Evolutionary conservation across 352 stramenopile species (phyloP).

Genomic region (Globisporangium paroecandrum): DNA sequence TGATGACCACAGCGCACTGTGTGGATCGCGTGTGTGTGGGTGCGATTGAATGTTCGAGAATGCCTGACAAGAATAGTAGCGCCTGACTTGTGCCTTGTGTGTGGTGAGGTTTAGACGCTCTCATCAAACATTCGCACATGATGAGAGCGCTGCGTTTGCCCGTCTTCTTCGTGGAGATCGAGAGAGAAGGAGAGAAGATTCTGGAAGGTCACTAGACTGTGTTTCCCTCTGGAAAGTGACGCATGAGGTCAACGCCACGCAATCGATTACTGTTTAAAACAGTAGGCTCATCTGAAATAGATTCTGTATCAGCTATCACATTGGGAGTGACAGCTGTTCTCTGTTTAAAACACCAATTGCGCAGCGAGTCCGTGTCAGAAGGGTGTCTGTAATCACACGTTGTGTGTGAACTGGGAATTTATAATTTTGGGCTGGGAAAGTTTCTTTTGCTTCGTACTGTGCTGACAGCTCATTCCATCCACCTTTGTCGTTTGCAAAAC

Average conservation of each 20-base stretch:
- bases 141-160: not conserved
- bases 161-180: not conserved
- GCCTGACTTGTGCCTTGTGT: not conserved
- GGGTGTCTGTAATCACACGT: not conserved
- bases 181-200: constrained; percentile 21
- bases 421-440: not conserved
- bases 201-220: constrained; percentile 17
- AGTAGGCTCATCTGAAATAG: not conserved
- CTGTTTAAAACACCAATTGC: constrained; percentile 14
- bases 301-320: not conserved
- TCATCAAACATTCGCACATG: not conserved
- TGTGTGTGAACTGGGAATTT: not conserved
- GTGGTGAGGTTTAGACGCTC: not conserved
- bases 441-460: constrained; percentile 5
- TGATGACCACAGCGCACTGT: not conserved
- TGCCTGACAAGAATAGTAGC: not conserved
- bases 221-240: constrained; percentile 1
- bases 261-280: not conserved
- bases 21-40: not conserved
- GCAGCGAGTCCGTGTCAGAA: not conserved
- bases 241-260: not conserved
- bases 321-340: not conserved
- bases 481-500: too few species aligned
- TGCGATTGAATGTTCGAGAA: not conserved
- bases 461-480: not conserved